Evolutionary conservation across 108 stramenopile species (phyloP).

Genomic region (Aurantiochytrium sp.): DNA sequence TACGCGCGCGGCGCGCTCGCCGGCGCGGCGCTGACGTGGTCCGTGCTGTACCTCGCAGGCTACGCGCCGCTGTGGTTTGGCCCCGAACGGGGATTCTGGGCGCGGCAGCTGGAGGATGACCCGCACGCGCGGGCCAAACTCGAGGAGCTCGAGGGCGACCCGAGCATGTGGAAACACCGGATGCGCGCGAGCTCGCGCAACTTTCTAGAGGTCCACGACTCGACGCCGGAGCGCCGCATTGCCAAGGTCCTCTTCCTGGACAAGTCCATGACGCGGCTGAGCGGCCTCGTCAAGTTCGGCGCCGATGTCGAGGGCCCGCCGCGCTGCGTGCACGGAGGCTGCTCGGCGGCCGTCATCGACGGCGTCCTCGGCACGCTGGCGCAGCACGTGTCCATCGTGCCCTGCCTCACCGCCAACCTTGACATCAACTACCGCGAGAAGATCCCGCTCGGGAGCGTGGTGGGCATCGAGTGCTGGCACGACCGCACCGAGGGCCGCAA

Average conservation of each 20-base stretch:
- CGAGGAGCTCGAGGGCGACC: background rate
- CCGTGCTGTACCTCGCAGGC: background rate
- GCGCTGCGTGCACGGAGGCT: conserved; percentile 9
- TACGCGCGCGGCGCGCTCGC: background rate
- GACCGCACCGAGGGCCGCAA: background rate
- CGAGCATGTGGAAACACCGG: background rate
- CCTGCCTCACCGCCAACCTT: background rate
- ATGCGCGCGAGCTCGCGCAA: conserved; percentile 1
- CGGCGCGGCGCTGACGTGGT: background rate
- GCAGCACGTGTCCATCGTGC: background rate
- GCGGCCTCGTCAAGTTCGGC: background rate
- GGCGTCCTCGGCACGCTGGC: background rate
- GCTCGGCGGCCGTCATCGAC: background rate
- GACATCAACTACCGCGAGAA: background rate
- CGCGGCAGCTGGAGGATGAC: background rate
- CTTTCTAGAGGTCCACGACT: background rate
- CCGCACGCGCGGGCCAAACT: background rate
- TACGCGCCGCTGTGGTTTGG: conserved; percentile 29
- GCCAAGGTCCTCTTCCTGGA: background rate
- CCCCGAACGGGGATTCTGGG: background rate
- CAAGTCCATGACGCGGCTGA: background rate
- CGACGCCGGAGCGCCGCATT: background rate
- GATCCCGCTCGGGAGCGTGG: background rate
- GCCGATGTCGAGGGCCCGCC: conserved; percentile 20
- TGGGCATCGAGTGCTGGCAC: conserved; percentile 4